Evolutionary conservation across 805 yeast genomes (phyloP), one percentile per base, ranked within the genome.

Genomic region (Wickerhamiella occidentalis): DNA sequence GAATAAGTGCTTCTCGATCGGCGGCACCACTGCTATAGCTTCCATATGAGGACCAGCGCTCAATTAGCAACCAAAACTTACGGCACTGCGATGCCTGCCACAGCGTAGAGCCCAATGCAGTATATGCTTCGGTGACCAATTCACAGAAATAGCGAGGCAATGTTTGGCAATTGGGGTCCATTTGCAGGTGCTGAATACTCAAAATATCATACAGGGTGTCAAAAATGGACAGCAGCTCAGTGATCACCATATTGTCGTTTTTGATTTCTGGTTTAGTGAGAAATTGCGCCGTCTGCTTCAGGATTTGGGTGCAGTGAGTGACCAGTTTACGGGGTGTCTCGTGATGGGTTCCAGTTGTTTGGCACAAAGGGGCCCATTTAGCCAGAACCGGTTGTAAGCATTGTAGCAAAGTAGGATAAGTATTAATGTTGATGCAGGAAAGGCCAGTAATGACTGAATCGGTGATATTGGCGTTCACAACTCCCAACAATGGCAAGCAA

Each of bases 31-130:
- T 60, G 7, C 77, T 72, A 21, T 78, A 70, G 47, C 77, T 80
- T 2, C 97, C 96, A 64, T 77, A 78, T 0, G 94, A 95, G 63
- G 96, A 87, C 99, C 99, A 92, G 61, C 85, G 94, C 55, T 84
- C 88, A 50, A 92, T 68, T 58, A 77, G 82, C 42, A 79, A 77
- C 67, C 86, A 88, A 53, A 94, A 83, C 2, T 85, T 82, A 26
- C 65, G 64, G n/a, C 61, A 64, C 33, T 52, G 58, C 43, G 48
- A 47, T n/a, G 33, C 55, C 43, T 28, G 47, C 51, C 54, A 48
- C 2, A 50, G 37, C 3, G 50, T 53, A 11, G 65, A 59, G 4
- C 64, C 53, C 40, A 56, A 17, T 11, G 53, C 61, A 12, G 67
- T 61, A 57, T 78, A 85, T n/a, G 84, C 77, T 51, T 78, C 82